Percentiles rank a stretch among this genome's conserved stretches.
Evolutionary conservation across 352 stramenopile genomes (phyloP).

Genomic region (Peronospora belbahrii): DNA sequence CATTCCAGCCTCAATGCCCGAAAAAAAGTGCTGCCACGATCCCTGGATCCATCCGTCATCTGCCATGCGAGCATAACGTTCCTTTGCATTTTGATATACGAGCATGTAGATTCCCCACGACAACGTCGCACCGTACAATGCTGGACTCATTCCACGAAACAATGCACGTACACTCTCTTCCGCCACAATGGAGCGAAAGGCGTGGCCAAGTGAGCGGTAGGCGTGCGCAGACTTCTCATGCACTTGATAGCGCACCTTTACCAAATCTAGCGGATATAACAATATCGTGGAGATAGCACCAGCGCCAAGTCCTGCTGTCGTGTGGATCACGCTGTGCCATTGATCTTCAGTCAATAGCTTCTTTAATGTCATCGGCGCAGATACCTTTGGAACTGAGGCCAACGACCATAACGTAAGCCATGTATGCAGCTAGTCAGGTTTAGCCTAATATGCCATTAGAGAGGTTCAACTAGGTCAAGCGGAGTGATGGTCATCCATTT

Average conservation of each 20-base stretch:
- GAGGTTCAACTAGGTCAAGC: constrained; percentile 19
- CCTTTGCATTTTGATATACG: constrained; percentile 95
- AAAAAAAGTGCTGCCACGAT: constrained; percentile 80
- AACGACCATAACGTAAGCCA: constrained; percentile 2
- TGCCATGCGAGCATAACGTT: constrained; percentile 61
- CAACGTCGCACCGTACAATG: constrained; percentile 91
- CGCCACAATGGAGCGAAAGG: constrained; percentile 65
- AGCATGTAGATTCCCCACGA: constrained; percentile 99
- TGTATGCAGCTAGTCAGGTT: constrained; percentile 5
- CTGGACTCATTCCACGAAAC: constrained; percentile 92
- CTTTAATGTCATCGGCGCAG: constrained; percentile 27
- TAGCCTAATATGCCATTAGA: constrained; percentile 6
- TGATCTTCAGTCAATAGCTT: constrained; percentile 52
- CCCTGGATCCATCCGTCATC: constrained; percentile 63
- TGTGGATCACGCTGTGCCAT: constrained; percentile 61
- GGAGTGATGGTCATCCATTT: constrained; percentile 22
- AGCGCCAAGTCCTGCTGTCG: constrained; percentile 58
- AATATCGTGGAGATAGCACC: constrained; percentile 73
- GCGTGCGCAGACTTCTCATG: constrained; percentile 75
- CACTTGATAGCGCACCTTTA: constrained; percentile 97
- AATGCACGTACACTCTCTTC: constrained; percentile 85
- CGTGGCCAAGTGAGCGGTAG: constrained; percentile 64
- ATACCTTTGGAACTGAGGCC: constrained; percentile 12
- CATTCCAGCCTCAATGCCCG: constrained; percentile 63
- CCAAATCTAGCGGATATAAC: constrained; percentile 95